Conservation (phyloP, 1,139 yeast genomes). For the Sugiyamaella novakii region DNA sequence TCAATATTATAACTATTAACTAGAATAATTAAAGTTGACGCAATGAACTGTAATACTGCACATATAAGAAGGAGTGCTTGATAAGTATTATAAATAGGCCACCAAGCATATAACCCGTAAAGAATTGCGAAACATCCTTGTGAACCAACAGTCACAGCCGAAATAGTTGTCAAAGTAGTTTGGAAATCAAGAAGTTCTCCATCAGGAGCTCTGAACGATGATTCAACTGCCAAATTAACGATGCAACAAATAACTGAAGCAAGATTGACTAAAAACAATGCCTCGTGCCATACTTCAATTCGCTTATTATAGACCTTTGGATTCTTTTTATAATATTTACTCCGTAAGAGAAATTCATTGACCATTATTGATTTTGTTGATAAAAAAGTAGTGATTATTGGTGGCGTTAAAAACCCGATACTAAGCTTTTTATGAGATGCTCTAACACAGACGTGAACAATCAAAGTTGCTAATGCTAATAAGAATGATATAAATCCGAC, state of each 20-base stretch:
- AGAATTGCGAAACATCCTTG: constrained; percentile 26
- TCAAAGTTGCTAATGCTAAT: constrained; percentile 11
- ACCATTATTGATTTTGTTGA: constrained; percentile 8
- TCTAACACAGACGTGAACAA: constrained; percentile 14
- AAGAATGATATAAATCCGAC: constrained; percentile 11
- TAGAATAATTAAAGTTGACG: constrained; percentile 26
- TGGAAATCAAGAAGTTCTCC: constrained; percentile 1
- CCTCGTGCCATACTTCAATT: constrained; percentile 11
- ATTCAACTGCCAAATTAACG: constrained; percentile 18
- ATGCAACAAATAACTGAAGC: constrained; percentile 17
- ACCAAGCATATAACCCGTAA: constrained; percentile 30
- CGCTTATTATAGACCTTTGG: not conserved
- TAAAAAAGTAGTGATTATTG: constrained; percentile 3
- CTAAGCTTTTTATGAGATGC: constrained; percentile 3
- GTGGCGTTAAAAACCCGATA: constrained; percentile 15
- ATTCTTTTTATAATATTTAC: constrained; percentile 2
- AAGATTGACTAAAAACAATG: constrained; percentile 15
- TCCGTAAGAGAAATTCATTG: constrained; percentile 3
- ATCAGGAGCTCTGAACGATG: constrained; percentile 8
- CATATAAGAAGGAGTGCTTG: constrained; percentile 33
- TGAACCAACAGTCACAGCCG: constrained; percentile 23
- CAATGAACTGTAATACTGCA: constrained; percentile 34
- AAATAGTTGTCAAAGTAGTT: constrained; percentile 22
- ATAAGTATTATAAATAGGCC: constrained; percentile 33
- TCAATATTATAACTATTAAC: constrained; percentile 20